Conservation (phyloP, 768 basidiomycete species). For the Candolleomyces eurysporus region DNA sequence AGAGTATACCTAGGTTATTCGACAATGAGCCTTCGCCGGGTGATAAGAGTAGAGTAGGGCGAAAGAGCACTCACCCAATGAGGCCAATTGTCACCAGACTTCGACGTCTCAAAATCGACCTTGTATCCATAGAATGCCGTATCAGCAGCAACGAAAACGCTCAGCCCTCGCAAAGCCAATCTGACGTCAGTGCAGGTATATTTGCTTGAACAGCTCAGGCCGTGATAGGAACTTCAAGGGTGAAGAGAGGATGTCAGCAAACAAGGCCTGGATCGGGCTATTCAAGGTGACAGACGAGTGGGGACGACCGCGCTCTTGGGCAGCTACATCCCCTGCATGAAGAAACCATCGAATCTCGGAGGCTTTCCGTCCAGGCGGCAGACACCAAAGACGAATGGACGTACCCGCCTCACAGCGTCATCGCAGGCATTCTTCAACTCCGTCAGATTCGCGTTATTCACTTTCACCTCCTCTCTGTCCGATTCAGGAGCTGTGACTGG, state of each 20-base stretch:
- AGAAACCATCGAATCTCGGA: not conserved
- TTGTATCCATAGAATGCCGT: slow-evolving; percentile 83
- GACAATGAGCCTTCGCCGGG: not conserved
- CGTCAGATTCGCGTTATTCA: no score
- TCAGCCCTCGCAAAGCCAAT: slow-evolving; percentile 79
- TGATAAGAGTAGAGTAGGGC: not conserved
- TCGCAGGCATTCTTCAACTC: slow-evolving; percentile 77
- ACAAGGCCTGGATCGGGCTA: no score
- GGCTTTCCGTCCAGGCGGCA: not conserved
- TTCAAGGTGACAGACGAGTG: no score
- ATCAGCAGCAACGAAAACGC: slow-evolving; percentile 78
- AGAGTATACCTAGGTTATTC: slow-evolving; percentile 63
- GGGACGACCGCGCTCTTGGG: not conserved
- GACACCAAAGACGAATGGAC: slow-evolving; percentile 23
- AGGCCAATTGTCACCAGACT: slow-evolving; percentile 80
- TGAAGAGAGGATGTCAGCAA: not conserved
- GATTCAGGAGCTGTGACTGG: slow-evolving; percentile 41
- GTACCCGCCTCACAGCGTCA: slow-evolving; percentile 89
- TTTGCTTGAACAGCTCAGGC: slow-evolving; percentile 83
- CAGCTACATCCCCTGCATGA: not conserved
- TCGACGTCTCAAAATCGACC: slow-evolving; percentile 85
- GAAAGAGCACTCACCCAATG: slow-evolving; percentile 53
- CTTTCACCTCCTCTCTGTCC: slow-evolving; percentile 55
- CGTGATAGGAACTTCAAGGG: slow-evolving; percentile 76
- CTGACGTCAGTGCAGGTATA: slow-evolving; percentile 88